These are phyloP conservation scores for Diaporthe sp. DNA, from an alignment of 2,329 filamentous ascomycete species.

Conservation along the genomic window DNA sequence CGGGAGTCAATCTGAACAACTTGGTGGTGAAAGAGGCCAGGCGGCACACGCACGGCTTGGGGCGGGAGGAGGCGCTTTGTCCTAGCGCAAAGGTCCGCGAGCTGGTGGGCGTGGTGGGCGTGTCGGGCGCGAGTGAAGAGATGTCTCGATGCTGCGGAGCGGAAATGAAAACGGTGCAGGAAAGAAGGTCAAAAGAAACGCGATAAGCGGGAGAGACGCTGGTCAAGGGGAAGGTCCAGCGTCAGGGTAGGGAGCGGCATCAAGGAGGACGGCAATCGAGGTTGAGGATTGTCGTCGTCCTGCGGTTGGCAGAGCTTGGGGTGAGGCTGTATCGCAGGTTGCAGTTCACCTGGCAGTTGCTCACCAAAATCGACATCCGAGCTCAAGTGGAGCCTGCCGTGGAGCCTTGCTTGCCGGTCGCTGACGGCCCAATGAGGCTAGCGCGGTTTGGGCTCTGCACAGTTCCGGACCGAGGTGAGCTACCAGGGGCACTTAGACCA, in stretches of 20 bases:
- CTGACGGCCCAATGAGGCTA: conserved; percentile 3
- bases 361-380: conserved; percentile 30
- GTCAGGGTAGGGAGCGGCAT: conserved; percentile 17
- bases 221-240: conserved; percentile 23
- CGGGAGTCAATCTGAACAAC: background rate
- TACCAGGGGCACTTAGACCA: background rate
- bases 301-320: conserved; percentile 25
- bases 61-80: conserved; percentile 31
- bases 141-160: conserved; percentile 16
- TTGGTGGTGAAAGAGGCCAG: conserved; percentile 1
- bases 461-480: background rate
- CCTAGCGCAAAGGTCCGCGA: conserved; percentile 27
- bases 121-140: conserved; percentile 34
- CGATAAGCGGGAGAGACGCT: conserved; percentile 36
- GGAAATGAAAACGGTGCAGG: background rate
- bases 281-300: conserved; percentile 9
- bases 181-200: conserved; percentile 31
- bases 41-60: background rate
- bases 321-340: conserved; percentile 29
- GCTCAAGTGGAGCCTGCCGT: conserved; percentile 34
- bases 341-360: conserved; percentile 14
- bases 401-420: conserved; percentile 11
- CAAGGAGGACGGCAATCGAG: conserved; percentile 16
- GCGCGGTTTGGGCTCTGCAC: background rate
- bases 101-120: background rate